Evolutionary conservation across 2,329 filamentous ascomycete species (phyloP).

Genomic region (Cladosporium sp.): DNA sequence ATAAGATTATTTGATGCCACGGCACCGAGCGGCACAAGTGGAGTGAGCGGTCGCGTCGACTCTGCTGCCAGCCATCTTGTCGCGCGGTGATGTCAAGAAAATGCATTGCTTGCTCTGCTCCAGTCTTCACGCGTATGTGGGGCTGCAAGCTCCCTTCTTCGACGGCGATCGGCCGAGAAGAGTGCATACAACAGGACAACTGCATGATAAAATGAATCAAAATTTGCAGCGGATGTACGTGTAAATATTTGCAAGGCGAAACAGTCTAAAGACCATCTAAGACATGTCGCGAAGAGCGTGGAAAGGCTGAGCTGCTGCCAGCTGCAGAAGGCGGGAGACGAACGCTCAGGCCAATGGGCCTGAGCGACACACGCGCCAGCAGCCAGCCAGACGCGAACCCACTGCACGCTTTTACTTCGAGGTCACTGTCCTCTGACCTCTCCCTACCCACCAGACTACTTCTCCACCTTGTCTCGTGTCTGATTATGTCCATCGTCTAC

Average conservation of each 20-base stretch:
- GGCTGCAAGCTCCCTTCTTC: background rate
- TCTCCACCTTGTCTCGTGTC: constrained; percentile 3
- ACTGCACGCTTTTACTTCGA: constrained; percentile 16
- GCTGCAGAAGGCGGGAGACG: background rate
- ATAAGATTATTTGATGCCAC: background rate
- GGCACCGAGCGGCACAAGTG: background rate
- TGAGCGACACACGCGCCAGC: constrained; percentile 6
- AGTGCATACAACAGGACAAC: background rate
- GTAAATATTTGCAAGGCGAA: background rate
- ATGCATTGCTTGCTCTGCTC: background rate
- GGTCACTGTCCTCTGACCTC: constrained; percentile 17
- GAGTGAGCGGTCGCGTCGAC: background rate
- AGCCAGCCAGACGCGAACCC: constrained; percentile 14
- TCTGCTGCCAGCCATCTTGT: constrained; percentile 8
- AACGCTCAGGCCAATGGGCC: constrained; percentile 1
- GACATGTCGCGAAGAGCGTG: constrained; percentile 2
- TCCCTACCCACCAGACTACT: background rate
- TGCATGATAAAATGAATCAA: background rate
- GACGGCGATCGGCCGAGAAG: background rate
- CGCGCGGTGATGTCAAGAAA: constrained; percentile 1
- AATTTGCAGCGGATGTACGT: background rate
- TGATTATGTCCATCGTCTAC: constrained; percentile 12
- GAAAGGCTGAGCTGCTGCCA: background rate
- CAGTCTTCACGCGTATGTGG: constrained; percentile 7
- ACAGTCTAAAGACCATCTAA: background rate